phyloP scores from a whole-genome alignment of 495 filamentous ascomycete genomes.

The Choiromyces venosus region DNA sequence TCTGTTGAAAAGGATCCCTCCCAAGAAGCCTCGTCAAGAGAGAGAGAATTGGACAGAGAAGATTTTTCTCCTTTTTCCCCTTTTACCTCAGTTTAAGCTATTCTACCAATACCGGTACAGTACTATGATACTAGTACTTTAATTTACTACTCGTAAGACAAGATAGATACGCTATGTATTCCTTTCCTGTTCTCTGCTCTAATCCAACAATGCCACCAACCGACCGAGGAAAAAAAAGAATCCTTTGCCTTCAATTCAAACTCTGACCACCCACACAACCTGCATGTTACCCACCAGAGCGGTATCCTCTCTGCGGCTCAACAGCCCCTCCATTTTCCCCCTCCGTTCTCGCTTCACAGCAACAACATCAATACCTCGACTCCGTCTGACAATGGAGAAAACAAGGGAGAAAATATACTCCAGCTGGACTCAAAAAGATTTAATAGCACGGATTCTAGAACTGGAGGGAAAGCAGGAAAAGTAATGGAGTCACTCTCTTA shows the following conservation, averaged over 20 bases:
- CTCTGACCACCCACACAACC: background rate
- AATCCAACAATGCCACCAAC: background rate
- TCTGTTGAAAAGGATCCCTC: background rate
- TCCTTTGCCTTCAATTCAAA: background rate
- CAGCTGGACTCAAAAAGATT: slow-evolving; percentile 59
- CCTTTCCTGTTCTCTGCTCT: background rate
- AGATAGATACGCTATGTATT: no score
- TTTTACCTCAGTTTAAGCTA: background rate
- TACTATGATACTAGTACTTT: background rate
- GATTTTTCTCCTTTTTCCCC: background rate
- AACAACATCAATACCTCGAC: background rate
- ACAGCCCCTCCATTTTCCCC: slow-evolving; percentile 5
- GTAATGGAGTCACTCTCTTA: slow-evolving; percentile 42
- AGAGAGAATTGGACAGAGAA: no score
- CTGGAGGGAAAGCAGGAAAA: slow-evolving; percentile 59
- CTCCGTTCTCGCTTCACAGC: slow-evolving; percentile 4
- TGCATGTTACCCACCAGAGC: slow-evolving; percentile 6
- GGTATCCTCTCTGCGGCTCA: slow-evolving; percentile 22
- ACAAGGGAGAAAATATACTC: slow-evolving; percentile 46
- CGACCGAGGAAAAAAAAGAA: background rate
- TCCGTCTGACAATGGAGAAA: slow-evolving; percentile 27
- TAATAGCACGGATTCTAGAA: slow-evolving; percentile 60
- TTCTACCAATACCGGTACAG: no score
- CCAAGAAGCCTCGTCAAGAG: background rate
- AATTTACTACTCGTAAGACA: no score